phyloP scores from a whole-genome alignment of 2,329 filamentous ascomycete species.

The Phyllosticta citribraziliensis region DNA sequence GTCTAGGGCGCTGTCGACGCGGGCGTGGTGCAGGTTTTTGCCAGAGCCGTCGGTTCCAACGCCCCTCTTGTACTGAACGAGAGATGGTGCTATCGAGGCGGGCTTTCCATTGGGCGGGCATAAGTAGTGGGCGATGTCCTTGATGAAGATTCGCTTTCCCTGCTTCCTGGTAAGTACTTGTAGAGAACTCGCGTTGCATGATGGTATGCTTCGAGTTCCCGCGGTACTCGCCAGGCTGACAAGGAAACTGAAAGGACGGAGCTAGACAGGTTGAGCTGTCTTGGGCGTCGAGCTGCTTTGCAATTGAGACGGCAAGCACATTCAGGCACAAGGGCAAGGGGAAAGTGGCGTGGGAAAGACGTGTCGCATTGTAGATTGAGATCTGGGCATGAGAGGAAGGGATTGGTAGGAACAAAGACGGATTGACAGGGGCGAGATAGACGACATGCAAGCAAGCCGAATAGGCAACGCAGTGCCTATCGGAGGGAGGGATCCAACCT shows the following conservation, averaged over 20 bases:
- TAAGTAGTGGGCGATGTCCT: constrained; percentile 93
- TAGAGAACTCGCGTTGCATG: background rate
- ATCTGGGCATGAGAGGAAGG: background rate
- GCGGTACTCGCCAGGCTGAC: background rate
- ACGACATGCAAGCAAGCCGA: constrained; percentile 13
- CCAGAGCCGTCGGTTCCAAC: constrained; percentile 43
- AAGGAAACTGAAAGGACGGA: background rate
- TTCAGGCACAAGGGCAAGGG: background rate
- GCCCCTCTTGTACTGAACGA: constrained; percentile 49
- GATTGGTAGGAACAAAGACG: background rate
- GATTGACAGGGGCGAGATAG: background rate
- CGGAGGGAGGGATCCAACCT: constrained; percentile 49
- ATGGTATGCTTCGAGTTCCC: background rate
- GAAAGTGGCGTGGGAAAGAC: background rate
- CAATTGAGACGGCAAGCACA: background rate
- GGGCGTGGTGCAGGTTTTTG: constrained; percentile 13
- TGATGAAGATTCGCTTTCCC: constrained; percentile 93
- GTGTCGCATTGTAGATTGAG: background rate
- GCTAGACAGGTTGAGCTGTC: background rate
- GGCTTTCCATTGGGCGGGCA: constrained; percentile 62
- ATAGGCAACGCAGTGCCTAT: constrained; percentile 11
- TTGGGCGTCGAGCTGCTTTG: background rate
- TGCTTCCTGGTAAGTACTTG: constrained; percentile 35
- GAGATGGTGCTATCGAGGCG: constrained; percentile 67
- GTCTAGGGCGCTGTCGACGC: constrained; percentile 16